These are phyloP conservation scores for Allomyces arbusculus DNA, from an alignment of 192 early-diverging fungal genomes.

Conservation along the genomic window DNA sequence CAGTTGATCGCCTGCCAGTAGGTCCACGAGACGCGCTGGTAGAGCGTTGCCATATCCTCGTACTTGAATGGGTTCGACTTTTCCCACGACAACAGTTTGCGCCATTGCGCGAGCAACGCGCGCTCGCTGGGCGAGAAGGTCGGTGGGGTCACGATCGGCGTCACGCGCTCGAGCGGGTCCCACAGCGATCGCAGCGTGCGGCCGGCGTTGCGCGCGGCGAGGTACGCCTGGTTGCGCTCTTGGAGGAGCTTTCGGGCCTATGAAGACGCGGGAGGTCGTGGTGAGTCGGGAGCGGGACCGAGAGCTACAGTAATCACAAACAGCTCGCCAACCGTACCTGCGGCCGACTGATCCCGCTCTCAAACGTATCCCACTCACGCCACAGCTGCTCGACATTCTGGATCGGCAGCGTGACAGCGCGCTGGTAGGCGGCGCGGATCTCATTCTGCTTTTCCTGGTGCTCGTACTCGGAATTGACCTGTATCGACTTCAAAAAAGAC, in stretches of 20 bases:
- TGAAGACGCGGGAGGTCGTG: too few species aligned
- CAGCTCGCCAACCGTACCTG: too few species aligned
- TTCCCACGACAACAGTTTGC: background rate
- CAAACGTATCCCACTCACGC: background rate
- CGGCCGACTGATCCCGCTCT: background rate
- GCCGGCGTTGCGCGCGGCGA: background rate
- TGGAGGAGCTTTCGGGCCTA: background rate
- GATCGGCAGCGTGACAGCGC: background rate
- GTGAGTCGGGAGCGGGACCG: too few species aligned
- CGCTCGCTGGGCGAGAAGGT: background rate
- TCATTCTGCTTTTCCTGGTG: background rate
- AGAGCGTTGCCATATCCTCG: too few species aligned
- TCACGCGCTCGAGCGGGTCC: background rate
- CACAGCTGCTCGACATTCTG: background rate
- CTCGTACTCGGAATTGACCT: background rate
- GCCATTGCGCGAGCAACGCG: background rate
- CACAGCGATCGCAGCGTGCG: background rate
- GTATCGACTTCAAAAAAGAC: background rate
- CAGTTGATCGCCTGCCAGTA: background rate
- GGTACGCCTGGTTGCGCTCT: background rate
- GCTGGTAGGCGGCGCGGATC: background rate
- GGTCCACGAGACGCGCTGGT: background rate
- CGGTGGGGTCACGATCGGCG: background rate
- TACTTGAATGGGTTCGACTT: background rate
- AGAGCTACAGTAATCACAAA: too few species aligned